These are phyloP conservation scores for Trichoderma aggressivum DNA, from an alignment of 2,329 filamentous ascomycete species.

Conservation along the genomic window DNA sequence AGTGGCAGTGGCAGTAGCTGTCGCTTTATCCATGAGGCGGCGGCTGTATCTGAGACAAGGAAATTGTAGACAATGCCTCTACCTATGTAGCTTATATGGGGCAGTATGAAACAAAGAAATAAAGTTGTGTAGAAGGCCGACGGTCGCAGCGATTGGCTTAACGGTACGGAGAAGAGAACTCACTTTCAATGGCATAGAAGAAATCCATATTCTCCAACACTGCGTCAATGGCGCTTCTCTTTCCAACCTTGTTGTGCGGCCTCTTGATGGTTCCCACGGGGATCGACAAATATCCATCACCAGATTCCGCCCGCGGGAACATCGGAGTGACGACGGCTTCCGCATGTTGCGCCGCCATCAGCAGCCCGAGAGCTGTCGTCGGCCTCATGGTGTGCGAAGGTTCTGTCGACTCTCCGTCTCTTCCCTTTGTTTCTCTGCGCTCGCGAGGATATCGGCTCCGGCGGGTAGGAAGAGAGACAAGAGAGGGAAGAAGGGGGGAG, in stretches of 20 bases:
- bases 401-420: not conserved
- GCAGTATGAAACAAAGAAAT: not conserved
- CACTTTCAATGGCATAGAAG: constrained; percentile 40
- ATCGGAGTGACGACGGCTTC: constrained; percentile 9
- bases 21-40: not conserved
- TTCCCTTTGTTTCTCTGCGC: not conserved
- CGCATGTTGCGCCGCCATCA: constrained; percentile 16
- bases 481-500: not conserved
- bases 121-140: not conserved
- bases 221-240: constrained; percentile 29
- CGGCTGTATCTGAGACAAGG: not conserved
- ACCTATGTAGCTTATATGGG: not conserved
- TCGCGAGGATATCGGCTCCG: not conserved
- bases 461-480: not conserved
- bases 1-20: not conserved
- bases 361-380: constrained; percentile 16
- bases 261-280: constrained; percentile 34
- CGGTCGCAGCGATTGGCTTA: not conserved
- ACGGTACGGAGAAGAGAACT: not conserved
- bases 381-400: constrained; percentile 19
- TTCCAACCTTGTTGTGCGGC: constrained; percentile 26
- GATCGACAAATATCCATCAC: constrained; percentile 38
- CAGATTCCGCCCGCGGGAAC: constrained; percentile 31
- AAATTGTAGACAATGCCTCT: not conserved
- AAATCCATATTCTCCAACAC: constrained; percentile 36